Conservation (phyloP, 257 asterid genomes). For the Penstemon newberryi region DNA sequence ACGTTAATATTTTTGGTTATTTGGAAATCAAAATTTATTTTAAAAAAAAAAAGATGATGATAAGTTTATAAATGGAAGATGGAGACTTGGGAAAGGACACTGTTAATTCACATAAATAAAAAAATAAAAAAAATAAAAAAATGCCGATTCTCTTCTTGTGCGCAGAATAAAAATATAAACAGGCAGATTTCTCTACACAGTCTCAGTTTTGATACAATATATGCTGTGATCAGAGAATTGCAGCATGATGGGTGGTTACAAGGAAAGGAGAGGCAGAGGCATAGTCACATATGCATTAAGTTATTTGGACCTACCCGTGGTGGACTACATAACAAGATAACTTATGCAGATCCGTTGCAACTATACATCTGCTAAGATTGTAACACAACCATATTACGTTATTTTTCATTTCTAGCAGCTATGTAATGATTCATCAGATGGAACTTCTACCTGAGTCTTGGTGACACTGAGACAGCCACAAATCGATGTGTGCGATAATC, state of each 20-base stretch:
- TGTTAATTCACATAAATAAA: no score
- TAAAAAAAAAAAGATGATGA: no score
- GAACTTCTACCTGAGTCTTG: conserved; percentile 52
- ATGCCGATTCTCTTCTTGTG: no score
- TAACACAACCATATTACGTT: not conserved
- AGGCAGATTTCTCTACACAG: conserved; percentile 6
- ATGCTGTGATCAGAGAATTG: not conserved
- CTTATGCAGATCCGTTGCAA: not conserved
- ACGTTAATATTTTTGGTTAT: no score
- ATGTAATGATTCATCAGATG: conserved; percentile 30
- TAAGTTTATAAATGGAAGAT: no score
- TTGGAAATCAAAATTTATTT: no score
- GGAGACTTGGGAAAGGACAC: no score
- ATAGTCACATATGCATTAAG: no score
- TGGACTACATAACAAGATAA: conserved; percentile 4
- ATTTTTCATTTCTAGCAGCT: conserved; percentile 8
- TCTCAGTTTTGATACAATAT: not conserved
- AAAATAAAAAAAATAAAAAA: no score
- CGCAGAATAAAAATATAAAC: not conserved
- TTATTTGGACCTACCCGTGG: conserved; percentile 2
- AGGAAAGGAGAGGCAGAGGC: no score
- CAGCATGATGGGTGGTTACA: not conserved
- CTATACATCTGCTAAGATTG: conserved; percentile 26
- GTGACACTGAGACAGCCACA: conserved; percentile 79
- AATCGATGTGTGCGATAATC: conserved; percentile 60